phyloP scores from a whole-genome alignment of 176 grass and related monocot species.

The Bothriochloa decipiens region DNA sequence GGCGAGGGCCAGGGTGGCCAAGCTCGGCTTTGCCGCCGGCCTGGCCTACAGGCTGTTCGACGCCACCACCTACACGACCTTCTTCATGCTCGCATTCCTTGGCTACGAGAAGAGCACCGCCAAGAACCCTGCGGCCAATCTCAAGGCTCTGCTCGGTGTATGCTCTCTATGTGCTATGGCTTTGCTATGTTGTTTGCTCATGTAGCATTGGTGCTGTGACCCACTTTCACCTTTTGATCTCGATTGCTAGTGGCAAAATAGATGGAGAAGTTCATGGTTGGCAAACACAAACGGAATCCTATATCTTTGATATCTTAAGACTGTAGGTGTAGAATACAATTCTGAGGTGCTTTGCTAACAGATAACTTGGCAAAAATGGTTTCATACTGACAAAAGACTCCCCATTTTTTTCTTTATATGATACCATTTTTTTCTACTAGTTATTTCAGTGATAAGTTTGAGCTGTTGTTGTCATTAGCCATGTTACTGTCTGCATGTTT shows the following conservation, averaged over 20 bases:
- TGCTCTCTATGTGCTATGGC: not conserved
- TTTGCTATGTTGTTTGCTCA: not conserved
- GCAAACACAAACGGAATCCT: not conserved
- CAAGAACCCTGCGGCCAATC: constrained; percentile 62
- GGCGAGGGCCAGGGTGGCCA: constrained; percentile 58
- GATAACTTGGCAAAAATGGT: not conserved
- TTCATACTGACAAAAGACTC: not conserved
- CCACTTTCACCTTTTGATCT: not conserved
- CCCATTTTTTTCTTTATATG: not conserved
- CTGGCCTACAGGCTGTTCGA: constrained; percentile 69
- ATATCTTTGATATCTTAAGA: not conserved
- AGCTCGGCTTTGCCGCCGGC: constrained; percentile 55
- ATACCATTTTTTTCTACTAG: not conserved
- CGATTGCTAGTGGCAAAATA: not conserved
- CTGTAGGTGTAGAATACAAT: not conserved
- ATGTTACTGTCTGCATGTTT: not conserved
- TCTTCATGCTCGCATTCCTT: constrained; percentile 72
- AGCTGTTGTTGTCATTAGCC: not conserved
- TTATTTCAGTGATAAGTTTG: not conserved
- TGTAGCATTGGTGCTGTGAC: not conserved
- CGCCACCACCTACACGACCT: constrained; percentile 62
- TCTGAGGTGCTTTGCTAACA: not conserved
- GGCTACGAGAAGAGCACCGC: constrained; percentile 74
- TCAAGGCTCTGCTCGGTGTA: constrained; percentile 71
- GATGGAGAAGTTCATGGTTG: not conserved